Evolutionary conservation across 2,329 filamentous ascomycete species (phyloP).

Genomic region (Chrysosporium keratinophilum): DNA sequence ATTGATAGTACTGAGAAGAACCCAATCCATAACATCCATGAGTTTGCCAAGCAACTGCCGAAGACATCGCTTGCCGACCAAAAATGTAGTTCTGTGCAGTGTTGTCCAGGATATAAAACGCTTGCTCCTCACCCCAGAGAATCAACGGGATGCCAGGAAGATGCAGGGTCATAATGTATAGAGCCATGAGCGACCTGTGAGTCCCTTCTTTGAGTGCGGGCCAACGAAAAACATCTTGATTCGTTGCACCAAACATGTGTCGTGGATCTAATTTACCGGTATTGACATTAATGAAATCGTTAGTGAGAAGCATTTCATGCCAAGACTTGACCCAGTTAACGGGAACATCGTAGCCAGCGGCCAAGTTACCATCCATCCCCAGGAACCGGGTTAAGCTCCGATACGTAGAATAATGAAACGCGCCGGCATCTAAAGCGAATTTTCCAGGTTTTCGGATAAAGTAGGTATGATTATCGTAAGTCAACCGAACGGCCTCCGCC

Average conservation of each 20-base stretch:
- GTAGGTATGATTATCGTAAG: constrained; percentile 33
- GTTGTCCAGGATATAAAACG: constrained; percentile 53
- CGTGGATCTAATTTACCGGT: constrained; percentile 53
- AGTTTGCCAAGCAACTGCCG: constrained; percentile 52
- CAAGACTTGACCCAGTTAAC: constrained; percentile 48
- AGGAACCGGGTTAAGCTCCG: constrained; percentile 52
- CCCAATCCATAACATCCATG: constrained; percentile 54
- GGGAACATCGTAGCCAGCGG: constrained; percentile 45
- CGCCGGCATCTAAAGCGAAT: constrained; percentile 48
- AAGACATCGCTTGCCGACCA: constrained; percentile 53
- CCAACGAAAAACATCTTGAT: constrained; percentile 58
- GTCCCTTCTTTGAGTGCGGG: constrained; percentile 49
- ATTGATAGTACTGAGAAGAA: constrained; percentile 48
- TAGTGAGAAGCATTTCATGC: constrained; percentile 48
- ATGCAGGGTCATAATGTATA: constrained; percentile 50
- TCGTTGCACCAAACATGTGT: constrained; percentile 54
- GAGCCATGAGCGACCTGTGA: constrained; percentile 47
- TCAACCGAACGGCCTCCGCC: constrained; percentile 41
- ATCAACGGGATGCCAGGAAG: constrained; percentile 52
- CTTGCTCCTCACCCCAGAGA: constrained; percentile 57
- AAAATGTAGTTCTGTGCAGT: constrained; percentile 56
- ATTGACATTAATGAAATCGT: constrained; percentile 51
- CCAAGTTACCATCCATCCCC: constrained; percentile 48
- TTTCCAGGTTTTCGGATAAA: constrained; percentile 46
- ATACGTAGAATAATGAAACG: constrained; percentile 57